Evolutionary conservation across 495 filamentous ascomycete genomes (phyloP).

Genomic region (Xylaria telfairii): DNA sequence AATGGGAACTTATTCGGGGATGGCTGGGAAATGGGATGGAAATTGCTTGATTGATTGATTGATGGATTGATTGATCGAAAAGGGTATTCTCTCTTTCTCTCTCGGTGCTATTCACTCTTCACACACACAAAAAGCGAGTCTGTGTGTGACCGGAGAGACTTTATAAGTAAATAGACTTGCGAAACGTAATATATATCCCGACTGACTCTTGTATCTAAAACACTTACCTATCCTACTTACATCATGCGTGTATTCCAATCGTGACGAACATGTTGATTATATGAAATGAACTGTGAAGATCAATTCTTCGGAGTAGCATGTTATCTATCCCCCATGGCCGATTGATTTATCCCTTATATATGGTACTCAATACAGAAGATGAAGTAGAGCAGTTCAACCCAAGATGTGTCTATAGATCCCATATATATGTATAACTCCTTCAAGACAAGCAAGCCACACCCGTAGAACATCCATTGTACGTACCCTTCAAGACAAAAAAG

Average conservation of each 20-base stretch:
- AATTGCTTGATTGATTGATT: background rate
- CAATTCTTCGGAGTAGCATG: background rate
- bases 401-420: background rate
- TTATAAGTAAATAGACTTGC: background rate
- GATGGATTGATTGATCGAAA: background rate
- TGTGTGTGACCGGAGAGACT: background rate
- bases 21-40: background rate
- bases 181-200: conserved; percentile 19
- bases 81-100: background rate
- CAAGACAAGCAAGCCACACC: background rate
- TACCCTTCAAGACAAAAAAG: background rate
- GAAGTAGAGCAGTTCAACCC: background rate
- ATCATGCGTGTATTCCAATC: background rate
- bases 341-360: background rate
- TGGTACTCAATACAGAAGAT: background rate
- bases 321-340: background rate
- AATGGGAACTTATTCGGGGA: conserved; percentile 5
- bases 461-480: background rate
- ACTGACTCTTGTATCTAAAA: background rate
- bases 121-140: background rate
- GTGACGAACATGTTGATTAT: background rate
- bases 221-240: background rate
- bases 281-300: background rate
- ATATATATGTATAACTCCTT: background rate
- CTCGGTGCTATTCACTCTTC: background rate